A percentile compares a stretch with the other conserved stretches of the same genome.
Evolutionary conservation across 2,329 filamentous ascomycete species (phyloP).

Genomic region (Xylariaceae sp.): DNA sequence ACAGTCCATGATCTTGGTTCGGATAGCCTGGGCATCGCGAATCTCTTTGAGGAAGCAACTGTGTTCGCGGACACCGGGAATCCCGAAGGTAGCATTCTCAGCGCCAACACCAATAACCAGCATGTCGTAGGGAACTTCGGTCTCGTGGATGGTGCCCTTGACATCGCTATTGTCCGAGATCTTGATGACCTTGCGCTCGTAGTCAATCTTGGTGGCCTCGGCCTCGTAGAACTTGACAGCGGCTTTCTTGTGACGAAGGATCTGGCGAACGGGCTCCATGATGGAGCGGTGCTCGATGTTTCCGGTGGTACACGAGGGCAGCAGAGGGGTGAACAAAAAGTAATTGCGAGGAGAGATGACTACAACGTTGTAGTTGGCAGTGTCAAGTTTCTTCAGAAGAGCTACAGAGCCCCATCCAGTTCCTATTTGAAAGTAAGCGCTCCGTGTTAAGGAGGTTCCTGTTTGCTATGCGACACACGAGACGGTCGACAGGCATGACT

Average conservation of each 20-base stretch:
- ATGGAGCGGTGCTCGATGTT: conserved; percentile 98
- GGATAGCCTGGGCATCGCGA: conserved; percentile 89
- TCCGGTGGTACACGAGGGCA: conserved; percentile 96
- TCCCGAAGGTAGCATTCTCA: conserved; percentile 98
- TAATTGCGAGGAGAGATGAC: conserved; percentile 98
- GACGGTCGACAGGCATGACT: conserved; percentile 19
- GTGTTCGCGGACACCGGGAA: conserved; percentile 90
- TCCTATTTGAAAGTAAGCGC: conserved; percentile 57
- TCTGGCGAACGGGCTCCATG: conserved; percentile 97
- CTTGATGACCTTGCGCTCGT: conserved; percentile 81
- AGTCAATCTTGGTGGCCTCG: conserved; percentile 92
- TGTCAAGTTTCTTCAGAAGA: conserved; percentile 96
- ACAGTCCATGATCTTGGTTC: conserved; percentile 99
- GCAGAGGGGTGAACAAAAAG: conserved; percentile 97
- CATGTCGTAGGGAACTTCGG: conserved; percentile 96
- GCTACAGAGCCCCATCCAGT: conserved; percentile 96
- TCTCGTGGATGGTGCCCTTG: conserved; percentile 77
- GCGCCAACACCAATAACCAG: conserved; percentile 95
- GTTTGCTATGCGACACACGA: conserved; percentile 7
- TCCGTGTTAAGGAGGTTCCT: conserved; percentile 18
- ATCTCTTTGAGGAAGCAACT: conserved; percentile 99
- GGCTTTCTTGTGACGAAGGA: conserved; percentile 91
- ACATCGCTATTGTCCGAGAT: conserved; percentile 92
- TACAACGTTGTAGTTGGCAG: conserved; percentile 97
- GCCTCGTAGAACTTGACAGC: conserved; percentile 97